Evolutionary conservation across 768 basidiomycete genomes (phyloP).

Genomic region (Cyclocybe cylindracea): DNA sequence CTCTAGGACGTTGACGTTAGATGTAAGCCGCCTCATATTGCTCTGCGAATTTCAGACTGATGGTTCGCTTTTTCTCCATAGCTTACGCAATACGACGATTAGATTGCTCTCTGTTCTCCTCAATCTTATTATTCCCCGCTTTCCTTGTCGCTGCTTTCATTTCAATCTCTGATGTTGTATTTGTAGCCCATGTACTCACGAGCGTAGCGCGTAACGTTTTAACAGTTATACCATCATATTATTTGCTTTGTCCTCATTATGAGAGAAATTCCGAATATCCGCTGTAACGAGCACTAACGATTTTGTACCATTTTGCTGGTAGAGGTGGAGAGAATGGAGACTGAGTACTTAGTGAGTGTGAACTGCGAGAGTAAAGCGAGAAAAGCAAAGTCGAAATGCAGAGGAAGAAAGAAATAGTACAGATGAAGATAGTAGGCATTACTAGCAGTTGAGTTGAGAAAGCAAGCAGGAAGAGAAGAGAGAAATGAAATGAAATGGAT

Average conservation of each 20-base stretch:
- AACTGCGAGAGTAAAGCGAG: too few relatives aligned
- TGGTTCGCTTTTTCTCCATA: slow-evolving; percentile 22
- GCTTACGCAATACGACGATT: slow-evolving; percentile 68
- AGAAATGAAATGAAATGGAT: background rate
- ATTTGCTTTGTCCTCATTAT: background rate
- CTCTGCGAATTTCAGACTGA: too few relatives aligned
- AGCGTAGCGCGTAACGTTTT: background rate
- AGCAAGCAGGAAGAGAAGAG: slow-evolving; percentile 1
- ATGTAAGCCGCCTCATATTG: slow-evolving; percentile 75
- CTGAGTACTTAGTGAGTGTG: too few relatives aligned
- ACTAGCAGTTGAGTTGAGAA: background rate
- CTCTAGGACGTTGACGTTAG: slow-evolving; percentile 87
- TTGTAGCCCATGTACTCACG: slow-evolving; percentile 1
- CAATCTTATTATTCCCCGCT: too few relatives aligned
- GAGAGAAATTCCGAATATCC: background rate
- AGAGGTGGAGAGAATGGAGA: too few relatives aligned
- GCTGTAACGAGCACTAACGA: too few relatives aligned
- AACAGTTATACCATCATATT: slow-evolving; percentile 8
- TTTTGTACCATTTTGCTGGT: background rate
- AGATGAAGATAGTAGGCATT: too few relatives aligned
- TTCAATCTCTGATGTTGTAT: slow-evolving; percentile 16
- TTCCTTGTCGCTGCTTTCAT: too few relatives aligned
- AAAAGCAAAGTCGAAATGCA: too few relatives aligned
- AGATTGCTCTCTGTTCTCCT: slow-evolving; percentile 17
- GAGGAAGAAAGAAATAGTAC: too few relatives aligned